Conservation (phyloP, 768 basidiomycete genomes). For the Sarcodon aspratus region DNA sequence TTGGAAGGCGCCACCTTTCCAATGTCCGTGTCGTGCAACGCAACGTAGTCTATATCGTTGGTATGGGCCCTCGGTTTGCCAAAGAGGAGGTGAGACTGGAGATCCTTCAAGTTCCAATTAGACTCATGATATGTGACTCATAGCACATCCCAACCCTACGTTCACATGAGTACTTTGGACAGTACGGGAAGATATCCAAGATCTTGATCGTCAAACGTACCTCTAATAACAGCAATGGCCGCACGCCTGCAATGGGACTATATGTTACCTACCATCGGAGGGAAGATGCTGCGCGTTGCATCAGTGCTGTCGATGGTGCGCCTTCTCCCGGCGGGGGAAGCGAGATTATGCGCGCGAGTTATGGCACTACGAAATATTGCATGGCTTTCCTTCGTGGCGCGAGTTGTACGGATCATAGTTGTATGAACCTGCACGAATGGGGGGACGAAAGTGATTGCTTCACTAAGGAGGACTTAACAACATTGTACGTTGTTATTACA, state of each 20-base stretch:
- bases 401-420: slow-evolving; percentile 77
- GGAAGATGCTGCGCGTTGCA: slow-evolving; percentile 91
- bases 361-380: slow-evolving; percentile 97
- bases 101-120: slow-evolving; percentile 1
- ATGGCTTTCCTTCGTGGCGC: slow-evolving; percentile 86
- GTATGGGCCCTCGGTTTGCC: slow-evolving; percentile 86
- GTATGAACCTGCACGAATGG: slow-evolving; percentile 96
- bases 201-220: slow-evolving; percentile 88
- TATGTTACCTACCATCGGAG: slow-evolving; percentile 94
- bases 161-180: slow-evolving; percentile 94
- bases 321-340: slow-evolving; percentile 83
- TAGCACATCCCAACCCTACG: slow-evolving; percentile 84
- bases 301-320: slow-evolving; percentile 86
- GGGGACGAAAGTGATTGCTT: slow-evolving; percentile 98
- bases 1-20: slow-evolving; percentile 76
- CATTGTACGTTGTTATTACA: slow-evolving; percentile 45
- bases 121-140: slow-evolving; percentile 2
- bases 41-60: slow-evolving; percentile 92
- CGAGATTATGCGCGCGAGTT: slow-evolving; percentile 85
- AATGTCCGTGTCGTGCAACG: slow-evolving; percentile 96
- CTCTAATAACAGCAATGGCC: slow-evolving; percentile 43
- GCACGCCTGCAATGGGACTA: slow-evolving; percentile 74
- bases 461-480: slow-evolving; percentile 91
- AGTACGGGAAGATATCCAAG: slow-evolving; percentile 96
- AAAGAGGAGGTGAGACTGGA: slow-evolving; percentile 81